A percentile compares a stretch with the other conserved stretches of the same genome.
These are phyloP conservation scores for Yarrowia divulgata DNA, from an alignment of 805 yeast species.

Conservation along the genomic window DNA sequence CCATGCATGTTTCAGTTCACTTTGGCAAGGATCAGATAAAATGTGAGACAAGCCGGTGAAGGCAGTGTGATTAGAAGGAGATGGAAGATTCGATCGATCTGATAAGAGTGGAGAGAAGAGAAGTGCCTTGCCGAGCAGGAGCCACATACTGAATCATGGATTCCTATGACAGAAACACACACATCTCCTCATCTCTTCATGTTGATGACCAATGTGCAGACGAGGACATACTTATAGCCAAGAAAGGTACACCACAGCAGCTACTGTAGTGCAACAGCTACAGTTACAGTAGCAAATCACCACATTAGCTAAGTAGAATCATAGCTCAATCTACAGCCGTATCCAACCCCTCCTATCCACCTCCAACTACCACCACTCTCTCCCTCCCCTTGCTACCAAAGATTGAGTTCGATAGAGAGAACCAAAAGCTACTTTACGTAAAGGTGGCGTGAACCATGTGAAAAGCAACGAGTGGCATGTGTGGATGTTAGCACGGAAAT, in stretches of 20 bases:
- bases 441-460: constrained; percentile 32
- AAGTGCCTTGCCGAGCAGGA: too few species aligned
- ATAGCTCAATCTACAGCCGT: too few species aligned
- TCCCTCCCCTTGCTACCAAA: constrained; percentile 16
- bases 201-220: too few species aligned
- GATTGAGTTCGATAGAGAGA: constrained; percentile 15
- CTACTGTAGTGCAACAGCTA: too few species aligned
- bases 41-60: constrained; percentile 12
- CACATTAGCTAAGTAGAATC: too few species aligned
- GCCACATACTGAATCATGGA: too few species aligned
- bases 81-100: not conserved
- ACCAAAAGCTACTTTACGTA: constrained; percentile 5
- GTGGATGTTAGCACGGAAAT: not conserved
- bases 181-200: too few species aligned
- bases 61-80: not conserved
- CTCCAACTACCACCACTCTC: not conserved
- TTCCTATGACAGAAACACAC: too few species aligned
- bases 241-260: too few species aligned
- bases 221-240: too few species aligned
- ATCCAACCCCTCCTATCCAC: not conserved
- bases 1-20: constrained; percentile 32
- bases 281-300: too few species aligned
- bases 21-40: constrained; percentile 17
- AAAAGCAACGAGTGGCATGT: constrained; percentile 12
- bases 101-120: too few species aligned